Conservation (phyloP, 2,329 filamentous ascomycete species). For the Xylariaceae sp. region DNA sequence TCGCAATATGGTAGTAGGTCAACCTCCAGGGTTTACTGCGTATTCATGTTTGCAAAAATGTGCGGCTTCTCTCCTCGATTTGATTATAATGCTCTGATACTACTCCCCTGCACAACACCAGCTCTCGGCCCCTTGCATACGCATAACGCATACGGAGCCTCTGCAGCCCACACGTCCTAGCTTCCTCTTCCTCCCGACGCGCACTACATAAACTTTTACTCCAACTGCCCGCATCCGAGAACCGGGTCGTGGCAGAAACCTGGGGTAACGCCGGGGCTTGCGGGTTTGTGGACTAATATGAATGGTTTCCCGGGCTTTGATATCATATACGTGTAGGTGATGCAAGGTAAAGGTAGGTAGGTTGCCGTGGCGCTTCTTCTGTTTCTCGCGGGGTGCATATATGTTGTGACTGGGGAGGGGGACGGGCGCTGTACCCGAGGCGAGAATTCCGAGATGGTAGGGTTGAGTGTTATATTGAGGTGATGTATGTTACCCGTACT, state of each 20-base stretch:
- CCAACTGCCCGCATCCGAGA: constrained; percentile 8
- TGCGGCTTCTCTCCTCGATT: not conserved
- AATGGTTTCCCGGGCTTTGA: not conserved
- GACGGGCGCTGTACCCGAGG: too few species aligned
- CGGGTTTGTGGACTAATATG: too few species aligned
- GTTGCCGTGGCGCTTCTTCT: not conserved
- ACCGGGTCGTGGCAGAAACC: not conserved
- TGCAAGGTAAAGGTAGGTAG: not conserved
- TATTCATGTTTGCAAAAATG: not conserved
- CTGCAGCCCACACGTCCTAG: not conserved
- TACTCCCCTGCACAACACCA: not conserved
- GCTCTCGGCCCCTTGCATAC: constrained; percentile 7
- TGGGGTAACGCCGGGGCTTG: constrained; percentile 12
- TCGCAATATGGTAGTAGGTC: too few species aligned
- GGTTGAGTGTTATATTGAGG: too few species aligned
- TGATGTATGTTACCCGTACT: too few species aligned
- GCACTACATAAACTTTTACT: not conserved
- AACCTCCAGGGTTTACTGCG: too few species aligned
- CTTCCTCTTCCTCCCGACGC: not conserved
- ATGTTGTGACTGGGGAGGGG: not conserved
- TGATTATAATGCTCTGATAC: too few species aligned
- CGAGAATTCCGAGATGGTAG: too few species aligned
- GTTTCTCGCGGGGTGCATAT: not conserved
- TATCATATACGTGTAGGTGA: not conserved
- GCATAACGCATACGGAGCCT: not conserved